These are phyloP conservation scores for Grosmannia clavigera DNA, from an alignment of 2,329 filamentous ascomycete species.

Conservation along the genomic window DNA sequence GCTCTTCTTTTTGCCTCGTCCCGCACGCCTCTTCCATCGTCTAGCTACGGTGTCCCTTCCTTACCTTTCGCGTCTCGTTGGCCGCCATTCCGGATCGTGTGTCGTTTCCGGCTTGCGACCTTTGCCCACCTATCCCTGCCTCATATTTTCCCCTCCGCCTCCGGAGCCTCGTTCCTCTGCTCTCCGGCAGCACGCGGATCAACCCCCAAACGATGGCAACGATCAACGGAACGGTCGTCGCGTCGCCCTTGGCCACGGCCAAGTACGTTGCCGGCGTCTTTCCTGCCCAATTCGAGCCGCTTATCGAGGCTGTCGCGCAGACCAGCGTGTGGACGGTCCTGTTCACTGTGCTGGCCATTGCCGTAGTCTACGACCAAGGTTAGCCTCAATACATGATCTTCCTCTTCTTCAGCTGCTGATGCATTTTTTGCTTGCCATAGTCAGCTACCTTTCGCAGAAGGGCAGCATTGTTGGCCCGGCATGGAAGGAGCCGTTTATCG, in stretches of 20 bases:
- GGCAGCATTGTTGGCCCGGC: slow-evolving; percentile 62
- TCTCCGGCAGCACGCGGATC: neutral
- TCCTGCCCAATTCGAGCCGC: slow-evolving; percentile 41
- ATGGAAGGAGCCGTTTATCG: slow-evolving; percentile 77
- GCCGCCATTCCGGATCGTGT: neutral
- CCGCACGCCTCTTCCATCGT: neutral
- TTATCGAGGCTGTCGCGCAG: slow-evolving; percentile 43
- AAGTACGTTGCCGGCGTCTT: slow-evolving; percentile 36
- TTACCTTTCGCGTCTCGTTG: neutral
- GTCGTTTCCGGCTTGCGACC: neutral
- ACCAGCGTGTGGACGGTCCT: slow-evolving; percentile 50
- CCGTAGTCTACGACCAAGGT: slow-evolving; percentile 86
- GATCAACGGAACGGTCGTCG: slow-evolving; percentile 51
- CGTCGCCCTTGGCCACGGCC: slow-evolving; percentile 53
- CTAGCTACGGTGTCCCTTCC: neutral
- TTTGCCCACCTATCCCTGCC: neutral
- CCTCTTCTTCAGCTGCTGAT: neutral
- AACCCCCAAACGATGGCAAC: slow-evolving; percentile 3
- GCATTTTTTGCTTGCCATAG: slow-evolving; percentile 27
- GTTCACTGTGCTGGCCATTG: slow-evolving; percentile 56
- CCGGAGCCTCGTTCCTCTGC: neutral
- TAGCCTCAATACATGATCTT: slow-evolving; percentile 14
- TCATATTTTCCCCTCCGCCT: neutral
- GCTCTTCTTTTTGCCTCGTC: neutral
- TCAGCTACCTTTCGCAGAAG: slow-evolving; percentile 63